phyloP scores from a whole-genome alignment of 257 asterid species.

The Paraleonurus japonicus region DNA sequence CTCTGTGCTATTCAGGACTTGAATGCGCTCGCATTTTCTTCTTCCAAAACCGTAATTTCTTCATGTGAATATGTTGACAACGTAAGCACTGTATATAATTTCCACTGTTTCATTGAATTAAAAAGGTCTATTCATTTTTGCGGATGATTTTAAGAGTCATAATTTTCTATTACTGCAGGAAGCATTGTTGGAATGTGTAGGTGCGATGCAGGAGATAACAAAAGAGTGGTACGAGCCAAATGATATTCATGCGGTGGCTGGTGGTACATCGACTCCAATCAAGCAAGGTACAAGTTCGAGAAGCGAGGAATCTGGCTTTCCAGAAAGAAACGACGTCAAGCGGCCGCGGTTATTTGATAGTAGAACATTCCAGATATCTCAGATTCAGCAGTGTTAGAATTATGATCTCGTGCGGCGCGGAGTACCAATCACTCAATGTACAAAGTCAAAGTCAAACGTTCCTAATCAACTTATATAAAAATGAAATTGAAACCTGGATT shows the following conservation, averaged over 20 bases:
- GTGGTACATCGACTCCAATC: constrained; percentile 34
- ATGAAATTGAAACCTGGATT: background rate
- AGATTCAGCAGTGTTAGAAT: constrained; percentile 30
- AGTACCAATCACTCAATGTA: background rate
- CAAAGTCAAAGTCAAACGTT: background rate
- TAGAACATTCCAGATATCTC: constrained; percentile 29
- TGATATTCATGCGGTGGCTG: constrained; percentile 7
- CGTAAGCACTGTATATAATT: constrained; percentile 26
- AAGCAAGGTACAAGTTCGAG: constrained; percentile 32
- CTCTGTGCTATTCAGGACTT: constrained; percentile 46
- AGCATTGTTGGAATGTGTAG: constrained; percentile 39
- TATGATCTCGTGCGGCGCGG: background rate
- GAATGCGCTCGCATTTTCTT: constrained; percentile 32
- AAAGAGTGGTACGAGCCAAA: constrained; percentile 18
- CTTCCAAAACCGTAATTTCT: constrained; percentile 35
- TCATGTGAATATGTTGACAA: constrained; percentile 34
- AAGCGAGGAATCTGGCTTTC: constrained; percentile 19
- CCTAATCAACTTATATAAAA: background rate
- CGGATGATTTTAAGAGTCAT: background rate
- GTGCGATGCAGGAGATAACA: constrained; percentile 33
- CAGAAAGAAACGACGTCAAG: constrained; percentile 30
- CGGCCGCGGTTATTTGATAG: constrained; percentile 35
- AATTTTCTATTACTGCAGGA: constrained; percentile 28
- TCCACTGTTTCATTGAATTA: background rate
- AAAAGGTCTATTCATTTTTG: background rate